These are phyloP conservation scores for Neurospora sp. DNA, from an alignment of 495 filamentous ascomycete genomes.

Conservation along the genomic window DNA sequence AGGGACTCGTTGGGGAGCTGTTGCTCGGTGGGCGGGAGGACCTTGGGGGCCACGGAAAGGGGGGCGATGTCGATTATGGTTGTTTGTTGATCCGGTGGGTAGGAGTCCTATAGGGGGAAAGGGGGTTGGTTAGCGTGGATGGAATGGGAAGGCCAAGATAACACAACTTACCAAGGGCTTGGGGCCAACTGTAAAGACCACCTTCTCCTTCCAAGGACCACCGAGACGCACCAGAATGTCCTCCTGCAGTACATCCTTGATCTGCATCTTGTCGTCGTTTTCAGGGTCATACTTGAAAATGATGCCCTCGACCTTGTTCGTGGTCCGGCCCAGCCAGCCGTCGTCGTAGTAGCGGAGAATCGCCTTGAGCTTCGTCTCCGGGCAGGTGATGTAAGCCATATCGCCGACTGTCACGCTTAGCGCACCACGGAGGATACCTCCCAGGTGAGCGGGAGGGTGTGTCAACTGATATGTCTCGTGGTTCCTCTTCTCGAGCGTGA, in stretches of 20 bases:
- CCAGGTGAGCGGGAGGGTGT: constrained; percentile 86
- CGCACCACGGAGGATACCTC: constrained; percentile 73
- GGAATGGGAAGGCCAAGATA: not conserved
- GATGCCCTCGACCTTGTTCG: constrained; percentile 84
- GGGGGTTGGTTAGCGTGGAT: not conserved
- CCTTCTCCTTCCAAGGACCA: constrained; percentile 65
- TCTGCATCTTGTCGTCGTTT: constrained; percentile 63
- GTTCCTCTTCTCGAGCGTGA: constrained; percentile 67
- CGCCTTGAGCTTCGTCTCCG: constrained; percentile 76
- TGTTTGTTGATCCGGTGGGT: constrained; percentile 47
- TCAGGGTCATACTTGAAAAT: constrained; percentile 79
- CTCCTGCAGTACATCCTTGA: constrained; percentile 76
- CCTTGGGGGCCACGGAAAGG: constrained; percentile 65
- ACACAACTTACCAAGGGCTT: constrained; percentile 38
- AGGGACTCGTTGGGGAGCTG: constrained; percentile 88
- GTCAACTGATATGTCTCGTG: constrained; percentile 91
- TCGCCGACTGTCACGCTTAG: constrained; percentile 83
- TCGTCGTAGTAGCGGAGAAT: constrained; percentile 91
- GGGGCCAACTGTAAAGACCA: constrained; percentile 41
- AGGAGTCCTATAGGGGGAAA: constrained; percentile 19
- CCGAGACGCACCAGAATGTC: constrained; percentile 76
- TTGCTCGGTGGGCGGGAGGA: constrained; percentile 58
- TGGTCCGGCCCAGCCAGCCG: constrained; percentile 83
- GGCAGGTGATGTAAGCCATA: constrained; percentile 73
- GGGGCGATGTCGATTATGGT: constrained; percentile 80